Evolutionary conservation across 352 stramenopile species (phyloP).

Genomic region (Phytophthora pisi): DNA sequence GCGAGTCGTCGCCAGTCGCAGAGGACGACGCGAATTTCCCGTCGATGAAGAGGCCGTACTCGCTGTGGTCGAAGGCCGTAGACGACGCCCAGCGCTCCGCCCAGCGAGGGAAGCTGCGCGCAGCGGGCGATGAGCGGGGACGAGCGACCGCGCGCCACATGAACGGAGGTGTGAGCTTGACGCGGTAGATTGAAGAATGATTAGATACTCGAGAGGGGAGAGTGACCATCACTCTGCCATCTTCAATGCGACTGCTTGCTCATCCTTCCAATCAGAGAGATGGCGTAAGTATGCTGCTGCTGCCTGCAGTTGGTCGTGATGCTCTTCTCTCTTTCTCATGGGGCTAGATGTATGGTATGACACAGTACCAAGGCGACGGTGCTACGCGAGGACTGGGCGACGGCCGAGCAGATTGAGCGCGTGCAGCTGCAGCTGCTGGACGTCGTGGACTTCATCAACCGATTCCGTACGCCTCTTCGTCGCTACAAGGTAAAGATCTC

Average conservation of each 20-base stretch:
- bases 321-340: neutral
- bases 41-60: slow-evolving; percentile 58
- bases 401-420: slow-evolving; percentile 45
- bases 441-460: slow-evolving; percentile 68
- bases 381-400: slow-evolving; percentile 65
- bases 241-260: slow-evolving; percentile 22
- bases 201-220: neutral
- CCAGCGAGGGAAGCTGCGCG: neutral
- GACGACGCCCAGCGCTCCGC: slow-evolving; percentile 16
- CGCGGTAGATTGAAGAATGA: slow-evolving; percentile 14
- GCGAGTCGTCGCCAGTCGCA: slow-evolving; percentile 18
- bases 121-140: neutral
- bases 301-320: neutral
- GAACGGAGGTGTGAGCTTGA: slow-evolving; percentile 1
- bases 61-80: slow-evolving; percentile 30
- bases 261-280: neutral
- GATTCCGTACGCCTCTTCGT: slow-evolving; percentile 47
- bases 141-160: slow-evolving; percentile 15
- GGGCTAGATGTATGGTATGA: neutral
- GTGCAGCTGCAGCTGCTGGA: slow-evolving; percentile 62
- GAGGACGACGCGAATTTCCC: slow-evolving; percentile 40
- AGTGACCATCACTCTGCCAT: slow-evolving; percentile 23
- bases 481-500: neutral
- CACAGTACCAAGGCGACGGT: slow-evolving; percentile 33
- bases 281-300: slow-evolving; percentile 21